Evolutionary conservation across 2,329 filamentous ascomycete species (phyloP).

Genomic region (Thielaviopsis musarum): DNA sequence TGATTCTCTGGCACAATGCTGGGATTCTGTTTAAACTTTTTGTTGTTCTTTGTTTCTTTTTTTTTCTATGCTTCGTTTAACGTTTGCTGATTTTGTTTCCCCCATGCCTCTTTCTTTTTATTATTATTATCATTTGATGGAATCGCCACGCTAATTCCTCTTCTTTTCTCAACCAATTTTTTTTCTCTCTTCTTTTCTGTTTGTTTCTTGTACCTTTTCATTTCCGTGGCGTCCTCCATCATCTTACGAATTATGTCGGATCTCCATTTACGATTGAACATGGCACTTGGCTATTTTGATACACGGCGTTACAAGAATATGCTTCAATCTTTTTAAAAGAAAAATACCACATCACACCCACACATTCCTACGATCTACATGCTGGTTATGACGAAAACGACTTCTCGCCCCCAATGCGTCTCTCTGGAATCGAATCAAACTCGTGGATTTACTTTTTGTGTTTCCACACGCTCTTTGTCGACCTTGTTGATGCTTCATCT

Average conservation of each 20-base stretch:
- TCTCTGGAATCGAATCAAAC: not conserved
- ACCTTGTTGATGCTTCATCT: not conserved
- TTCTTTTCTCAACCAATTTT: not conserved
- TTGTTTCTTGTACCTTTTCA: constrained; percentile 9
- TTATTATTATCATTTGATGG: constrained; percentile 3
- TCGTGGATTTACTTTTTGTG: not conserved
- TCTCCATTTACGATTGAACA: constrained; percentile 1
- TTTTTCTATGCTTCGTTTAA: not conserved
- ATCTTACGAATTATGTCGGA: constrained; percentile 12
- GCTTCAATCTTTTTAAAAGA: constrained; percentile 1
- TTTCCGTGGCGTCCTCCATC: constrained; percentile 3
- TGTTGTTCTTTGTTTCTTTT: constrained; percentile 5
- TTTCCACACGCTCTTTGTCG: not conserved
- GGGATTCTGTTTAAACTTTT: not conserved
- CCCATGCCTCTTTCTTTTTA: not conserved
- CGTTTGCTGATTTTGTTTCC: constrained; percentile 1
- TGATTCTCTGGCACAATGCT: constrained; percentile 4
- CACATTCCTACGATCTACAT: not conserved
- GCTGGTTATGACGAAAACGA: constrained; percentile 2
- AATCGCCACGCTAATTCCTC: constrained; percentile 8
- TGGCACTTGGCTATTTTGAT: not conserved
- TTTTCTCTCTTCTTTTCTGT: not conserved
- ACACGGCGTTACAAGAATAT: not conserved
- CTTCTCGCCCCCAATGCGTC: not conserved
- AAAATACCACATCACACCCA: not conserved